Evolutionary conservation across 805 yeast genomes (phyloP).

Genomic region (Cephaloascus fragrans): DNA sequence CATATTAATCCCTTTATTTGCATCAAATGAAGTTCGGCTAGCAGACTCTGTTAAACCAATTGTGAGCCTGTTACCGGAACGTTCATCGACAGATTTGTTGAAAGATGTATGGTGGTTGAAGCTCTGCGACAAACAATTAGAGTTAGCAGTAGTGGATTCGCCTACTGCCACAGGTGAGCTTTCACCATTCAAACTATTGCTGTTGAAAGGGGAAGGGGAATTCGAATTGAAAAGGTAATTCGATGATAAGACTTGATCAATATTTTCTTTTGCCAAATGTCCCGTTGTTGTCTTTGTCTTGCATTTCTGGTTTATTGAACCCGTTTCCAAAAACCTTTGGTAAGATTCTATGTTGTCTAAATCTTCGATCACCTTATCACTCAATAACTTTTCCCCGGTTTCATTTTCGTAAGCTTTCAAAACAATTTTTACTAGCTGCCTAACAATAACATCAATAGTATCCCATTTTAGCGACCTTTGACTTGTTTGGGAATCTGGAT

Average conservation of each 20-base stretch:
- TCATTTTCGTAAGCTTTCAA: not conserved
- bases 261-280: not conserved
- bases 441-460: not conserved
- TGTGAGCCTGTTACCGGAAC: no score
- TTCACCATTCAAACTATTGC: no score
- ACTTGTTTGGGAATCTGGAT: conserved; percentile 1
- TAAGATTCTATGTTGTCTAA: not conserved
- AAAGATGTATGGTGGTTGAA: no score
- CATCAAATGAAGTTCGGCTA: no score
- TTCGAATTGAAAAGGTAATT: not conserved
- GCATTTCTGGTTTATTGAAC: not conserved
- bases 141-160: no score
- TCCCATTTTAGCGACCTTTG: not conserved
- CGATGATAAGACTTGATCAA: no score
- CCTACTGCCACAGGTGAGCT: no score
- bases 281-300: not conserved
- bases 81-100: no score
- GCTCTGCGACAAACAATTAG: no score
- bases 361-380: not conserved
- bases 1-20: no score
- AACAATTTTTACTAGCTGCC: not conserved
- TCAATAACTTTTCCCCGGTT: not conserved
- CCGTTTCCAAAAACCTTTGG: not conserved
- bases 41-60: no score
- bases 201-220: not conserved